Base-by-base conservation (phyloP, 2,329 filamentous ascomycete genomes). In the Blastomyces gilchristii region DNA sequence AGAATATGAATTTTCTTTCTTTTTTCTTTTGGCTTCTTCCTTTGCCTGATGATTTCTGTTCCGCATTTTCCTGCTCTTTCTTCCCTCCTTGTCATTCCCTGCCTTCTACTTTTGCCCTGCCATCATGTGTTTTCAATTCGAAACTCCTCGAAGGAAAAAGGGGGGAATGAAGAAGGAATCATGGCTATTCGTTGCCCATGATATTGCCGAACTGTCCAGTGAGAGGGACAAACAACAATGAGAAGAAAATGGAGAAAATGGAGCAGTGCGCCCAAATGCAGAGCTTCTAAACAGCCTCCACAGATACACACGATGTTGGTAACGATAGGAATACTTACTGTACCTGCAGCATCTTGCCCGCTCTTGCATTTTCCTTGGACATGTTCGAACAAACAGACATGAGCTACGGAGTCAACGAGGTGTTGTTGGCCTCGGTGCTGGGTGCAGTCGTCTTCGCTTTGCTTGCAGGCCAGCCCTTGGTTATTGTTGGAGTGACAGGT, bases 351-450 rank as follows among this genome's bases (percentile, higher is more conserved):
- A 94, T 96, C 70, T 77, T 96, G 14, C 91, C 91, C 0, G 91
- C 91, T 0, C 77, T 96, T 64, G 91, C 91, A 58, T 96, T 96
- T 77, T 94, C 90, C 1, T 81, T 96, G 61, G 91, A 96, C 75
- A 96, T 96, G 91, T 94, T 95, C 72, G 88, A 87, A 65, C 93
- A 92, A 76, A 96, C 90, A 0, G 80, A 87, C 65, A 88, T 87
- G 75, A 88, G 89, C 68, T 96, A 91, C 71, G 91, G 91, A 60
- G 91, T 96, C 63, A 96, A 96, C 73, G 91, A 96, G 76, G 91
- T 94, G 1, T 80, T 96, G n/a, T 80, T 96, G 47, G 83, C 91
- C 7, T 95, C 90, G 1, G 91, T 95, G 1, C 79, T 96, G 8
- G 91, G 88, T 1, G 83, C 90, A 6, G 85, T 93, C 0, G 89